Conservation (phyloP, 192 early-diverging fungal species). For the Umbelopsis sp. region DNA sequence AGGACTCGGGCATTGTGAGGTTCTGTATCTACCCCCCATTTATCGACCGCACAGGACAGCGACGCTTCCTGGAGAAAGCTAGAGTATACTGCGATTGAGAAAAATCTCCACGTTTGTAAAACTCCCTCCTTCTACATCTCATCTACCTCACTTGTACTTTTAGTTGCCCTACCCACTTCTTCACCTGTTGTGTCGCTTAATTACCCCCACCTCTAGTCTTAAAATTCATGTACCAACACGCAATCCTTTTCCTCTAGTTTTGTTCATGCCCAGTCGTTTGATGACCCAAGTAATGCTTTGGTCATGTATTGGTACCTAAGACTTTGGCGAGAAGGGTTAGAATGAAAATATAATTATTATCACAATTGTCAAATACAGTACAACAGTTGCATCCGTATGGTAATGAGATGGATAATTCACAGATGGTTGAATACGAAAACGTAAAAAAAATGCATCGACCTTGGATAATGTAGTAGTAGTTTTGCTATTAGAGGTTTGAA, state of each 20-base stretch:
- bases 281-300: neutral
- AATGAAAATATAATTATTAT: no score
- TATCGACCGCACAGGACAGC: constrained; percentile 13
- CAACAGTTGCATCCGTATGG: no score
- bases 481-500: no score
- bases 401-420: no score
- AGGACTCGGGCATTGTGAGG: constrained; percentile 29
- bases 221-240: neutral
- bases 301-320: neutral
- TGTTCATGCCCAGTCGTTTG: neutral
- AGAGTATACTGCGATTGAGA: constrained; percentile 26
- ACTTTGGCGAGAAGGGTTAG: no score
- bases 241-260: neutral
- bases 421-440: no score
- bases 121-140: neutral
- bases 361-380: no score
- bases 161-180: neutral
- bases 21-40: constrained; percentile 40
- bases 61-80: constrained; percentile 30
- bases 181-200: neutral
- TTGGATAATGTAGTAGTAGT: no score
- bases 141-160: constrained; percentile 14
- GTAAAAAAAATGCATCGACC: no score
- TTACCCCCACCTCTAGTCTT: no score
- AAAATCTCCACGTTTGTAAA: neutral